phyloP scores from a whole-genome alignment of 352 stramenopile genomes.

The Phytophthora pseudosyringae region DNA sequence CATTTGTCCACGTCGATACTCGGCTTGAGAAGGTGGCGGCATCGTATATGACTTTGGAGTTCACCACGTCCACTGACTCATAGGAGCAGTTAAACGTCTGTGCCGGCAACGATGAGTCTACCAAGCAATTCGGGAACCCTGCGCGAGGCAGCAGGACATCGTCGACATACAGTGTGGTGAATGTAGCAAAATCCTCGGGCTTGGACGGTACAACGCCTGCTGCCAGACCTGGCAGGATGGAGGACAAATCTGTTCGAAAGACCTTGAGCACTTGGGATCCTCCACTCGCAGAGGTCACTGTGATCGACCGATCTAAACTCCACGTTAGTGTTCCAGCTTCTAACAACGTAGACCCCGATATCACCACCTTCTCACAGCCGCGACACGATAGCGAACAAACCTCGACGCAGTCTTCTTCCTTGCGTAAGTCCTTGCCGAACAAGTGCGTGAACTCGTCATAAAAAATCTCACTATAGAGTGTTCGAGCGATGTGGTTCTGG shows the following conservation, averaged over 20 bases:
- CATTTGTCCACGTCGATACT: slow-evolving; percentile 47
- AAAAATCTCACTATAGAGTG: slow-evolving; percentile 50
- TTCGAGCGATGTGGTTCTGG: slow-evolving; percentile 46
- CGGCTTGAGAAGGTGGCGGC: slow-evolving; percentile 48
- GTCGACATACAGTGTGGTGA: slow-evolving; percentile 64
- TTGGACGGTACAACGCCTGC: slow-evolving; percentile 29
- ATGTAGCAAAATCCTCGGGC: slow-evolving; percentile 38
- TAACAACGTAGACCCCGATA: slow-evolving; percentile 57
- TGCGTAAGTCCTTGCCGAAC: slow-evolving; percentile 70
- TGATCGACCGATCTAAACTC: slow-evolving; percentile 48
- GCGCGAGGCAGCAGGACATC: slow-evolving; percentile 52
- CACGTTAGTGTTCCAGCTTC: slow-evolving; percentile 44
- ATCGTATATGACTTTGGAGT: slow-evolving; percentile 42
- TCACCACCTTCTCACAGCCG: slow-evolving; percentile 64
- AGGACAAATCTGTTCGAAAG: slow-evolving; percentile 56
- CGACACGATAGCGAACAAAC: slow-evolving; percentile 62
- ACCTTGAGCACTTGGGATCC: slow-evolving; percentile 37
- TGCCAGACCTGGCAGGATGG: slow-evolving; percentile 41
- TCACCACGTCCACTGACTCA: slow-evolving; percentile 19
- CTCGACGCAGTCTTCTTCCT: slow-evolving; percentile 81
- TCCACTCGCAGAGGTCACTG: slow-evolving; percentile 6
- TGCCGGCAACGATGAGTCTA: slow-evolving; percentile 21
- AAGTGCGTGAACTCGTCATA: slow-evolving; percentile 63
- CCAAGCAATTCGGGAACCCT: slow-evolving; percentile 62
- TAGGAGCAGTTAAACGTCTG: slow-evolving; percentile 52